Base-by-base conservation (phyloP, 1,284 basidiomycete genomes). In the Takashimella koratensis region DNA sequence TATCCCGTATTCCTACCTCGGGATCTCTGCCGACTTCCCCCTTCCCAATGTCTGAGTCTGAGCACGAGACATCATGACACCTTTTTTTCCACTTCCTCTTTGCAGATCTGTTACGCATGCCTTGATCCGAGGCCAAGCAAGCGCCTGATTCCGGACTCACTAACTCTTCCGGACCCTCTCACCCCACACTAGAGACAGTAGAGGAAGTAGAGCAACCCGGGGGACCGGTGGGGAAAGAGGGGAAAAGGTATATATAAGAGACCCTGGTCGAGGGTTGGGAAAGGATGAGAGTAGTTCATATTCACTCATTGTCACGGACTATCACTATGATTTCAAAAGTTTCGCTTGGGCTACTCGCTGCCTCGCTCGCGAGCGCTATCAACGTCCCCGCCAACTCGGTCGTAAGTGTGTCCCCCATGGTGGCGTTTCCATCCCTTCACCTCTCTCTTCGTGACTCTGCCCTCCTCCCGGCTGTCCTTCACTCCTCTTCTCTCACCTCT, bases 231-330 rank as follows among this genome's bases (percentile, higher is more conserved):
- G n/a, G n/a, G n/a, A n/a, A n/a, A n/a, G n/a, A n/a, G n/a, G n/a
- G n/a, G n/a, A n/a, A n/a, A n/a, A n/a, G n/a, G n/a, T 36, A 36
- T 36, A 36, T 36, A 36, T 36, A 36, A 36, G 30, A 56, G 27
- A 45, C n/a, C n/a, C n/a, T n/a, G 22, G 20, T 22, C 11, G 24
- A 20, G 5, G 19, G 46, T 16, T 36, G 10, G 16, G 16, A 36
- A 36, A 16, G 16, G 30, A 36, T 36, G 30, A 8, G 30, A 36
- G 10, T 8, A 8, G 30, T 16, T 36, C 30, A 36, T 36, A 36
- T 36, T 16, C 30, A 36, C 16, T 36, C 30, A 8, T 16, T 36
- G 8, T 36, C 30, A 36, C 30, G 30, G 10, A 36, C 30, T 36
- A 36, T 36, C 30, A 36, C 30, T 36, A 36, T 36, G 30, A 16